Evolutionary conservation across 768 basidiomycete species (phyloP), one percentile per base, ranked within the genome.

Genomic region (Lactarius vividus): DNA sequence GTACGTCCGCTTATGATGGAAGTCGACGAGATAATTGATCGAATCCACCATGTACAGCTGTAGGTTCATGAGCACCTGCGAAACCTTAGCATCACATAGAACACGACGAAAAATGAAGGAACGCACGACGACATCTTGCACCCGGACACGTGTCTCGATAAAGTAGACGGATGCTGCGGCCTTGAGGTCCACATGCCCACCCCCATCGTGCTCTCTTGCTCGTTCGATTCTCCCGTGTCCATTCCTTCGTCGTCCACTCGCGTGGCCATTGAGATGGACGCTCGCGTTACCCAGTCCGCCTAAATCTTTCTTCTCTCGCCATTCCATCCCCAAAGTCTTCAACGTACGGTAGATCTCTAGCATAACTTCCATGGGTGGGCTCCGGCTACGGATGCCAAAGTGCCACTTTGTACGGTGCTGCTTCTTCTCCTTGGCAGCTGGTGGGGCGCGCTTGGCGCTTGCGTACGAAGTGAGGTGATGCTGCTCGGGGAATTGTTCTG

Each of bases 351-450:
- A 98, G 59, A 99, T 97, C 82, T 98, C 96, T 29, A 97, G 79
- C 96, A 99, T 98, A 28, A 99, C 96, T 76, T 99, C 97, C 92
- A 98, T 96, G 26, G 96, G 97, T 37, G 95, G 93, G 64, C 88
- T 91, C 65, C 96, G 83, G 71, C 92, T 95, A 37, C 97, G 84
- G 46, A 99, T 98, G 9, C 97, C 97, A 73, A 98, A 99, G 75
- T 99, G 97, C 97, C 97, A 98, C 69, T 94, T 89, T 18, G 91
- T 91, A 67, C 89, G 86, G 66, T 89, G 86, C 62, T 86, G 84
- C 74, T 88, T 91, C 79, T 87, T 86, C 71, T 82, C 81, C 73
- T 86, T 86, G 26, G 62, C 76, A 66, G 39, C 72, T 67, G 59
- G 76, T 77, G 69, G 74, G 75, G 73, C 73, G 71, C 81, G 82